phyloP scores from a whole-genome alignment of 495 filamentous ascomycete genomes.

The Aspergillus taichungensis region DNA sequence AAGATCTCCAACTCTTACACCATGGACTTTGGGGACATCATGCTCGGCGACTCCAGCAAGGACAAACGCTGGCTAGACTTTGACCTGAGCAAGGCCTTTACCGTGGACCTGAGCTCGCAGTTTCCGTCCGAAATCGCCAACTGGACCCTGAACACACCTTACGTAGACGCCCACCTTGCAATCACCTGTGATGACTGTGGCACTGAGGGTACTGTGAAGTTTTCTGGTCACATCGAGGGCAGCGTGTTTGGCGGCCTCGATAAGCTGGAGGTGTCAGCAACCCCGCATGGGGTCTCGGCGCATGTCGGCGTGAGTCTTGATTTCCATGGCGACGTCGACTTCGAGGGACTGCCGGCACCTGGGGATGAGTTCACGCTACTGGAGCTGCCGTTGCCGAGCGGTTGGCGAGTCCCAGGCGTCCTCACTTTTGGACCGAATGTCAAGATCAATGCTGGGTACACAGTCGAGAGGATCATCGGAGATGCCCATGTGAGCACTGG shows the following conservation, averaged over 20 bases:
- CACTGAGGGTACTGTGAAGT: neutral
- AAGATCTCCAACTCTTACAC: no score
- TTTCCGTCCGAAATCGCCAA: no score
- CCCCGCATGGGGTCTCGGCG: neutral
- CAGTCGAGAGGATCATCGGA: slow-evolving; percentile 3
- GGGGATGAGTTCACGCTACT: slow-evolving; percentile 1
- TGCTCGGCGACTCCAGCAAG: no score
- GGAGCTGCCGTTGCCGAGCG: slow-evolving; percentile 1
- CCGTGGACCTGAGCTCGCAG: no score
- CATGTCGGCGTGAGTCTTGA: slow-evolving; percentile 5
- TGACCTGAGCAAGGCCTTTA: no score
- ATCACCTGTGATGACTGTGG: slow-evolving; percentile 5
- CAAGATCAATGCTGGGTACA: slow-evolving; percentile 1
- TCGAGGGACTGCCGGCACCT: neutral
- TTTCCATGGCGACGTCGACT: neutral
- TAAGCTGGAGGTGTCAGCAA: slow-evolving; percentile 5
- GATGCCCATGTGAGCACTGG: neutral
- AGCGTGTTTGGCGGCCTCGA: slow-evolving; percentile 1
- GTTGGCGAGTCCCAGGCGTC: neutral
- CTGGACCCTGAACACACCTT: no score
- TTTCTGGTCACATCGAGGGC: slow-evolving; percentile 6
- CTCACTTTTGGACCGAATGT: slow-evolving; percentile 3
- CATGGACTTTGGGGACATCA: no score
- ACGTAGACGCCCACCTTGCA: no score
- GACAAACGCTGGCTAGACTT: no score